phyloP scores from a whole-genome alignment of 2,329 filamentous ascomycete genomes.

The Cladosporium sp. region DNA sequence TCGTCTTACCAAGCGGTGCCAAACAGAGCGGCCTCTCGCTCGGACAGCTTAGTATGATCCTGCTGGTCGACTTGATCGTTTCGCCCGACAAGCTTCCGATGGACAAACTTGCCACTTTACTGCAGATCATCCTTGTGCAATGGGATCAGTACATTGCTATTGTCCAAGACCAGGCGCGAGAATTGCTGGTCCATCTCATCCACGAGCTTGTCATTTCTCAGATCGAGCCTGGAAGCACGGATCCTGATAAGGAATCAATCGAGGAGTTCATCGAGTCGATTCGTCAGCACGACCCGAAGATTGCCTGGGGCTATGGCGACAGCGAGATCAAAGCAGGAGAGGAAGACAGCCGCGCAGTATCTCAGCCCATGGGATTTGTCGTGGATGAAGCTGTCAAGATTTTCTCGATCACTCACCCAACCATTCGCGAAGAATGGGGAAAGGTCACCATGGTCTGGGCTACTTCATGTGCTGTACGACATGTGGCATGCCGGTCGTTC shows the following conservation, averaged over 20 bases:
- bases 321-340: slow-evolving; percentile 65
- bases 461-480: slow-evolving; percentile 90
- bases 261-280: slow-evolving; percentile 86
- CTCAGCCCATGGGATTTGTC: slow-evolving; percentile 79
- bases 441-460: slow-evolving; percentile 90
- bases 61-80: slow-evolving; percentile 94
- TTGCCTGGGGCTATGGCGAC: slow-evolving; percentile 93
- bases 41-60: slow-evolving; percentile 85
- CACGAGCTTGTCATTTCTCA: slow-evolving; percentile 86
- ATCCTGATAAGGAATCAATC: slow-evolving; percentile 67
- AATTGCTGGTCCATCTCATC: slow-evolving; percentile 96
- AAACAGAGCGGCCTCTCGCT: slow-evolving; percentile 83
- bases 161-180: slow-evolving; percentile 92
- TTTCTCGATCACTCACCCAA: slow-evolving; percentile 78
- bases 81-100: slow-evolving; percentile 75
- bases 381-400: slow-evolving; percentile 78
- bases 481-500: slow-evolving; percentile 93
- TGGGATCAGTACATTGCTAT: slow-evolving; percentile 97
- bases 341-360: slow-evolving; percentile 71
- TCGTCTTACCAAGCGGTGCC: slow-evolving; percentile 78
- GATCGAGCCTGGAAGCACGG: slow-evolving; percentile 65
- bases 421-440: slow-evolving; percentile 87
- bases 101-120: slow-evolving; percentile 76
- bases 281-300: slow-evolving; percentile 73
- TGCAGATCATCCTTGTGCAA: slow-evolving; percentile 87